phyloP scores from a whole-genome alignment of 2,329 filamentous ascomycete genomes.

The Elsinoe batatas region DNA sequence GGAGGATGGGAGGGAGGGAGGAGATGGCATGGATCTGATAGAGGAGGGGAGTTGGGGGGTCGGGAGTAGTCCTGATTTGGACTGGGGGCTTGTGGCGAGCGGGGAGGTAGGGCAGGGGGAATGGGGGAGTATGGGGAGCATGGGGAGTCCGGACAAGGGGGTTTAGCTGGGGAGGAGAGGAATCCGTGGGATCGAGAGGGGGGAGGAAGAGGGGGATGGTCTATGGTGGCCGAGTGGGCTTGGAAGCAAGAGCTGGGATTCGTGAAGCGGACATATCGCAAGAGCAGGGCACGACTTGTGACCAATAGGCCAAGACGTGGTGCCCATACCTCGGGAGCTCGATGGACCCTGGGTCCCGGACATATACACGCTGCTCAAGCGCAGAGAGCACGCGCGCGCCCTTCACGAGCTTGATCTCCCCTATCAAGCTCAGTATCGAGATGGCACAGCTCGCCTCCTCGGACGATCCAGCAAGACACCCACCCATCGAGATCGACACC shows the following conservation, averaged over 20 bases:
- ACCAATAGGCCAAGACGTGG: too few species aligned
- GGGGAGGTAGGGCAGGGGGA: constrained; percentile 10
- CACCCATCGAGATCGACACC: too few species aligned
- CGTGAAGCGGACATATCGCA: neutral
- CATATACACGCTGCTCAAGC: too few species aligned
- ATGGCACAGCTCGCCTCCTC: too few species aligned
- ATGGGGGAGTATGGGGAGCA: neutral
- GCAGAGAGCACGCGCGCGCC: too few species aligned
- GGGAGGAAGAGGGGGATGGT: neutral
- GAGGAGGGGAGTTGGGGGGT: constrained; percentile 8
- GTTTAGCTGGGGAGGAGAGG: neutral
- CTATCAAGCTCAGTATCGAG: too few species aligned
- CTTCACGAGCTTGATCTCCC: too few species aligned
- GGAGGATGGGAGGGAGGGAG: neutral
- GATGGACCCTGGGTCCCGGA: too few species aligned
- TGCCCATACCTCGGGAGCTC: too few species aligned
- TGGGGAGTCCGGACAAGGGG: neutral
- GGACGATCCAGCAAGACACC: too few species aligned
- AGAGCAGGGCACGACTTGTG: neutral
- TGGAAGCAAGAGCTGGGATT: neutral
- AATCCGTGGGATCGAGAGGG: neutral
- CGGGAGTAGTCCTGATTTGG: constrained; percentile 16
- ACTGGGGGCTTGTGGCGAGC: constrained; percentile 1
- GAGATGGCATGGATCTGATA: neutral
- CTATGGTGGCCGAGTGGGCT: too few species aligned